Percentiles rank a stretch among this genome's conserved stretches.
Evolutionary conservation across 2,329 filamentous ascomycete genomes (phyloP).

Genomic region (Xylaria sp.): DNA sequence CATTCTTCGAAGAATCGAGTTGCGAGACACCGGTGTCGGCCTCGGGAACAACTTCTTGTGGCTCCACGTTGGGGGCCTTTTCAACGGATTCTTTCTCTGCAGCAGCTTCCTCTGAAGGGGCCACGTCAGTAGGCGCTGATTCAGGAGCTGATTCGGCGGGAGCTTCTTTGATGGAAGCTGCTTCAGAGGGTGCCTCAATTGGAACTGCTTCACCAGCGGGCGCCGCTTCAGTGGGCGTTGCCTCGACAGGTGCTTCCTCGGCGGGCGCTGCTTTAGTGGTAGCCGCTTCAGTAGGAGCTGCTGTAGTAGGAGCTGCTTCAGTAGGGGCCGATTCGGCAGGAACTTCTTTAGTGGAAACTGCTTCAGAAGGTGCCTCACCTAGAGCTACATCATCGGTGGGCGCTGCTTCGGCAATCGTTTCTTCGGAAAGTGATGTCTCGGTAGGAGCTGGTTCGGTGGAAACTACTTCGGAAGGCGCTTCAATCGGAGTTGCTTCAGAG

Average conservation of each 20-base stretch:
- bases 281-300: not conserved
- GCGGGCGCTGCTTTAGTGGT: not conserved
- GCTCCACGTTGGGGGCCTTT: not conserved
- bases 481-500: not conserved
- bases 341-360: not conserved
- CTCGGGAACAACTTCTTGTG: not conserved
- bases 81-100: constrained; percentile 5
- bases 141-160: not conserved
- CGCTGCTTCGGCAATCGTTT: constrained; percentile 1
- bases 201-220: not conserved
- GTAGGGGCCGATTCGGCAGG: not conserved
- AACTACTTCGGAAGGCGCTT: constrained; percentile 6
- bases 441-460: not conserved
- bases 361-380: not conserved
- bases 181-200: not conserved
- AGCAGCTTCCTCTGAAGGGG: not conserved
- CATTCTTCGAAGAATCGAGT: constrained; percentile 31
- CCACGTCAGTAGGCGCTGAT: not conserved
- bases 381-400: not conserved
- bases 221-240: constrained; percentile 8
- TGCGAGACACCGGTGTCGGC: not conserved
- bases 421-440: not conserved
- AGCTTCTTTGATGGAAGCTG: not conserved
- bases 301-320: not conserved
- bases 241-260: not conserved